Evolutionary conservation across 1,284 basidiomycete genomes (phyloP).

Genomic region (Boletus sp.): DNA sequence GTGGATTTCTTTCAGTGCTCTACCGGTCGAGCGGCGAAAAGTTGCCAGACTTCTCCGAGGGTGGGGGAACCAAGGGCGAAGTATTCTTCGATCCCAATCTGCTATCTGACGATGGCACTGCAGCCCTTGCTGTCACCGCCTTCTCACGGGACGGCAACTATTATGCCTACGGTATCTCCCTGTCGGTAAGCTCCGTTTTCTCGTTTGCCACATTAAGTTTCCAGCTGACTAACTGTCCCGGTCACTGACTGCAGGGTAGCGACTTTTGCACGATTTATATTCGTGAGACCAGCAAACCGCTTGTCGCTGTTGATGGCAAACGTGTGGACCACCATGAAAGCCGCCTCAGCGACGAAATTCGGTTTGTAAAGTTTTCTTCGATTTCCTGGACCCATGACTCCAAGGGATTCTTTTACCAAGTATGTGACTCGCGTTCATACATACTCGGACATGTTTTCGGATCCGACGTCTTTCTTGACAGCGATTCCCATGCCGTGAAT

Average conservation of each 20-base stretch:
- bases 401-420: constrained; percentile 82
- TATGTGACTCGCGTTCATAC: constrained; percentile 24
- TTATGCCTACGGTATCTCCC: constrained; percentile 74
- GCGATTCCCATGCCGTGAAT: constrained; percentile 56
- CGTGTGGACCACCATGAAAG: constrained; percentile 44
- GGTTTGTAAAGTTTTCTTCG: constrained; percentile 72
- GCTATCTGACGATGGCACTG: constrained; percentile 70
- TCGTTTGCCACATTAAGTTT: constrained; percentile 1
- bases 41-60: constrained; percentile 50
- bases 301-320: constrained; percentile 41
- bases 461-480: constrained; percentile 13
- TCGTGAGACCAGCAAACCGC: constrained; percentile 57
- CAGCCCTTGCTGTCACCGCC: constrained; percentile 52
- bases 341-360: constrained; percentile 61
- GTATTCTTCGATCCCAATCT: constrained; percentile 79
- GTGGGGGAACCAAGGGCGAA: constrained; percentile 48
- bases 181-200: constrained; percentile 45
- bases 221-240: constrained; percentile 3
- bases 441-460: neutral
- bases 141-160: constrained; percentile 69
- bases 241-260: constrained; percentile 50
- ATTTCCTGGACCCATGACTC: constrained; percentile 74
- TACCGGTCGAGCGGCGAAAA: constrained; percentile 58
- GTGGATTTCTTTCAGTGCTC: constrained; percentile 41
- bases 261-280: constrained; percentile 72